These are phyloP conservation scores for Mortierella sp. DNA, from an alignment of 371 early-diverging fungal species.

Conservation along the genomic window DNA sequence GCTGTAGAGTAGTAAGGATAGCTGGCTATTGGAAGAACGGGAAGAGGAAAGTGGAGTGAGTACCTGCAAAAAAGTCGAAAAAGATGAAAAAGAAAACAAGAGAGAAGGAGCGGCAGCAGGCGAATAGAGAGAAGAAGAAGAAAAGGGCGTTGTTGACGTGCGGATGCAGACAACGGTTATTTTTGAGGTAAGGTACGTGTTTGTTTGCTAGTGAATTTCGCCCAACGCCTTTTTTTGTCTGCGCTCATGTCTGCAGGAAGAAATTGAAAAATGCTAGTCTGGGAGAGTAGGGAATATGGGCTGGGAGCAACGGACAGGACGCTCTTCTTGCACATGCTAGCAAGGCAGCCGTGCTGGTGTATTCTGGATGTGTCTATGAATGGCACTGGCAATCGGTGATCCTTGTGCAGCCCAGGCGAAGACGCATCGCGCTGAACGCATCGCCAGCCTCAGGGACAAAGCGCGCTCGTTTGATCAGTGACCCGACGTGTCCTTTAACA, in stretches of 20 bases:
- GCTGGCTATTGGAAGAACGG: background rate
- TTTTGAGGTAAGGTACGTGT: background rate
- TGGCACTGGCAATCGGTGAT: background rate
- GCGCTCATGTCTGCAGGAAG: background rate
- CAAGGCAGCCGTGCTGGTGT: background rate
- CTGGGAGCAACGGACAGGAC: background rate
- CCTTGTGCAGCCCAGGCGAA: background rate
- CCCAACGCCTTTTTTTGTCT: background rate
- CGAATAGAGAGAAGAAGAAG: too few relatives aligned
- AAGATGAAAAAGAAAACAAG: too few relatives aligned
- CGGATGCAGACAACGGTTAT: background rate
- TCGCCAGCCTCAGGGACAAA: too few relatives aligned
- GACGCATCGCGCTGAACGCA: too few relatives aligned
- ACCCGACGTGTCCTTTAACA: too few relatives aligned
- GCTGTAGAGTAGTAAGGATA: background rate
- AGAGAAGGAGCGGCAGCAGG: too few relatives aligned
- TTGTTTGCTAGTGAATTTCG: background rate
- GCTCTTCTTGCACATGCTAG: background rate
- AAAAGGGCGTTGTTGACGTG: too few relatives aligned
- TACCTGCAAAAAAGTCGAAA: too few relatives aligned
- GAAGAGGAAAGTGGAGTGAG: too few relatives aligned
- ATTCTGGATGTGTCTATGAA: background rate
- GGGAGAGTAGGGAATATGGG: background rate
- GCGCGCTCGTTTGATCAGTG: too few relatives aligned
- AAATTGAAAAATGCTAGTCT: background rate